phyloP scores from a whole-genome alignment of 495 filamentous ascomycete genomes.

The Aspergillus carlsbadensis region DNA sequence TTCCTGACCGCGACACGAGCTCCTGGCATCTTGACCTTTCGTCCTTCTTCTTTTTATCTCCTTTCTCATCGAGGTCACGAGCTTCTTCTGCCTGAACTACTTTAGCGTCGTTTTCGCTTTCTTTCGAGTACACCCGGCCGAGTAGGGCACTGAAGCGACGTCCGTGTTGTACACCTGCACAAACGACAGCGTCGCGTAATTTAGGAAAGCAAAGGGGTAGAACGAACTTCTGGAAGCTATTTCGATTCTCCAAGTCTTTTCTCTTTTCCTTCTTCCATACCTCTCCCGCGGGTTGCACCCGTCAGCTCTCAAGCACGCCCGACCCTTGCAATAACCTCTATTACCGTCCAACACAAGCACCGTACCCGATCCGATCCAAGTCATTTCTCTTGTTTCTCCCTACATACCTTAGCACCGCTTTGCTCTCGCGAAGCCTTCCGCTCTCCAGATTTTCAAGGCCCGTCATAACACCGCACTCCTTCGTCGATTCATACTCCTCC shows the following conservation, averaged over 20 bases:
- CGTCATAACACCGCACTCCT: conserved; percentile 30
- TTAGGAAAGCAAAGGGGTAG: conserved; percentile 19
- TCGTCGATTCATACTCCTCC: conserved; percentile 29
- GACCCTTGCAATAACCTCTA: conserved; percentile 19
- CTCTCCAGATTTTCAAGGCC: conserved; percentile 23
- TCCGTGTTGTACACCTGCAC: conserved; percentile 13
- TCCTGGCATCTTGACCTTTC: conserved; percentile 11
- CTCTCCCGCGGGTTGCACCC: conserved; percentile 20
- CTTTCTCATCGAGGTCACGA: conserved; percentile 1
- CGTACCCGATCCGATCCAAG: conserved; percentile 26
- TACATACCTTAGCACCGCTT: conserved; percentile 25
- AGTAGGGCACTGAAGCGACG: conserved; percentile 1
- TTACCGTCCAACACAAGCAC: conserved; percentile 24
- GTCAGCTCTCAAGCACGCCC: conserved; percentile 22
- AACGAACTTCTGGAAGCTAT: conserved; percentile 14
- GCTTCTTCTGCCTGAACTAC: not conserved
- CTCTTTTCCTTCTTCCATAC: conserved; percentile 11
- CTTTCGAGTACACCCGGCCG: not conserved
- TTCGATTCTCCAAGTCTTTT: conserved; percentile 19
- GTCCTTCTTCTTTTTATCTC: conserved; percentile 11
- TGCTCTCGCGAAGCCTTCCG: conserved; percentile 19
- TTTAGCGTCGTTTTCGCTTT: not conserved
- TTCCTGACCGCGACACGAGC: conserved; percentile 26
- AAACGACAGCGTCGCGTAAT: conserved; percentile 17
- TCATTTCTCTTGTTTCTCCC: conserved; percentile 16